A percentile compares a stretch with the other conserved stretches of the same genome.
Conservation (phyloP, 345 rosid genomes). For the Orychophragmus violaceus region DNA sequence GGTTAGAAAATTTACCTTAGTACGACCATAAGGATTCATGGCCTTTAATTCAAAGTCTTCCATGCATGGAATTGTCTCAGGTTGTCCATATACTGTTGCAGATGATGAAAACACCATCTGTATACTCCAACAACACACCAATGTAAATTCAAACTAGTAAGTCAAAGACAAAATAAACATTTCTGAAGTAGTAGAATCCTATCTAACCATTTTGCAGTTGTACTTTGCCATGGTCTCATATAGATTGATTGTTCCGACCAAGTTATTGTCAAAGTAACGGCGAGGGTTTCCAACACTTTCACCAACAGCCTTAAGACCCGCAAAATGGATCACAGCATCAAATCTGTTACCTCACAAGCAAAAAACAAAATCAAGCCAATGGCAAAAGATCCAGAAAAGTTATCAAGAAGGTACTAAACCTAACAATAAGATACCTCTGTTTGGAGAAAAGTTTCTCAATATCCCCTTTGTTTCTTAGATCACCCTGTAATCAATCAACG, state of each 20-base stretch:
- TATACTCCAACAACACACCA: background rate
- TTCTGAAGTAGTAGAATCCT: background rate
- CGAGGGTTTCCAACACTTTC: conserved; percentile 77
- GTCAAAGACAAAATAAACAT: background rate
- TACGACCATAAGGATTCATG: conserved; percentile 91
- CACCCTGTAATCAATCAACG: conserved; percentile 39
- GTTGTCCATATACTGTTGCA: conserved; percentile 97
- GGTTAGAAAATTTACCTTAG: conserved; percentile 48
- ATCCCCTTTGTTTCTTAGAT: no score
- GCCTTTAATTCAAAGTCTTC: conserved; percentile 69
- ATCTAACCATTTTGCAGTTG: conserved; percentile 58
- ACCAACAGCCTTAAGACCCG: conserved; percentile 89
- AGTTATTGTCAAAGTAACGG: conserved; percentile 71
- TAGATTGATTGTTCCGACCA: conserved; percentile 69
- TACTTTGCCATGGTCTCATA: conserved; percentile 68
- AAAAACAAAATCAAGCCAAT: background rate
- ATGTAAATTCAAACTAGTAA: background rate
- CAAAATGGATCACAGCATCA: conserved; percentile 96
- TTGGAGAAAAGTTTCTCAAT: conserved; percentile 66
- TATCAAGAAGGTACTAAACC: background rate
- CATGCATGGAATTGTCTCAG: conserved; percentile 69
- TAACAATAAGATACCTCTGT: conserved; percentile 38
- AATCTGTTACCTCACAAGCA: conserved; percentile 43
- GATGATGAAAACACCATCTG: conserved; percentile 96
- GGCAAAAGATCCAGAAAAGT: background rate